A percentile compares a stretch with the other conserved stretches of the same genome.
Evolutionary conservation across 2,329 filamentous ascomycete genomes (phyloP).

Genomic region (Fusarium zealandicum): DNA sequence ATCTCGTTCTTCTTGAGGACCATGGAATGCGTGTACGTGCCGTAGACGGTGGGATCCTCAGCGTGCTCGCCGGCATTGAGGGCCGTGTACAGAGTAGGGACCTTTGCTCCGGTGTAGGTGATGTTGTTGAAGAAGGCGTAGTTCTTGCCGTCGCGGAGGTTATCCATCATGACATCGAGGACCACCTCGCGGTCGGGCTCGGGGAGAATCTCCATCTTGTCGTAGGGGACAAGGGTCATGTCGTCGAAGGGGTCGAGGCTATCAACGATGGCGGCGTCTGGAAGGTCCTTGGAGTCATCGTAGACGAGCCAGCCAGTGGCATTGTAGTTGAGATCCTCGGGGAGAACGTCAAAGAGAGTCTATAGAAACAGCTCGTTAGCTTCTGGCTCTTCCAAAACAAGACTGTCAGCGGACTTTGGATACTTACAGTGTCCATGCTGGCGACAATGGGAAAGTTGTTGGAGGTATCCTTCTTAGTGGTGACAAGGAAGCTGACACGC

Average conservation of each 20-base stretch:
- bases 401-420: rapidly evolving
- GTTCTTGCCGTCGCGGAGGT: conserved; percentile 66
- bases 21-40: conserved; percentile 69
- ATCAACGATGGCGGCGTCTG: conserved; percentile 62
- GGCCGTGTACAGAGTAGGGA: conserved; percentile 81
- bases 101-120: conserved; percentile 76
- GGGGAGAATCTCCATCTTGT: conserved; percentile 66
- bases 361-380: conserved; percentile 36
- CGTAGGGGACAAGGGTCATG: conserved; percentile 72
- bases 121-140: conserved; percentile 78
- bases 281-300: conserved; percentile 54
- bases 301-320: conserved; percentile 70
- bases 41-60: conserved; percentile 68
- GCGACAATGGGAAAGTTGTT: conserved; percentile 72
- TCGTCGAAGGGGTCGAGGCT: conserved; percentile 77
- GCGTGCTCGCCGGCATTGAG: conserved; percentile 68
- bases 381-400: neutral
- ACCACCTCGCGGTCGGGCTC: conserved; percentile 69
- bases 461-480: conserved; percentile 66
- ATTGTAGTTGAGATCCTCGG: conserved; percentile 72
- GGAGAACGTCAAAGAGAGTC: conserved; percentile 73
- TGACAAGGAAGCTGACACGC: conserved; percentile 68
- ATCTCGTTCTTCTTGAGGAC: conserved; percentile 72
- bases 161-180: conserved; percentile 69
- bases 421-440: conserved; percentile 72